Base-by-base conservation (phyloP, 1,284 basidiomycete genomes). In the Malassezia cuniculi region DNA sequence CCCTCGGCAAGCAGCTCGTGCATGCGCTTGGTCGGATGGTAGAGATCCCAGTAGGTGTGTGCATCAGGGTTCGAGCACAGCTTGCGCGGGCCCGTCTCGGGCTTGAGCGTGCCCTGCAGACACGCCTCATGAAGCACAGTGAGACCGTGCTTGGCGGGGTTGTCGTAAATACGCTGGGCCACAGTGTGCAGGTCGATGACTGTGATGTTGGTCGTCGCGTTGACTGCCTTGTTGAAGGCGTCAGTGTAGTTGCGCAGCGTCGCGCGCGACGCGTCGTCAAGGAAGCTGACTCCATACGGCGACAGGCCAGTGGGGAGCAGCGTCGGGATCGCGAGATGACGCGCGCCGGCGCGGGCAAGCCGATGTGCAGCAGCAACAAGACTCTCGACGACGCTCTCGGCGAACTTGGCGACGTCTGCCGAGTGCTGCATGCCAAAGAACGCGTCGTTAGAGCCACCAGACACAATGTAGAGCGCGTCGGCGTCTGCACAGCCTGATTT, bases 41-140 rank as follows among this genome's bases (percentile, higher is more conserved):
- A 54, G 20, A 52, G 29, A 30, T 52, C 52, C 35, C 41, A 52
- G 31, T 26, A 52, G 11, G 52, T 30, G 47, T 52, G 36, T 12
- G 17, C 5, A n/a, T 52, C 31, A 1, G 52, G 42, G 9, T 52
- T 31, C 18, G 6, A 11, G 31, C 50, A 52, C 24, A 38, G 14
- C 18, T 31, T 31, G 26, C 27, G 39, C 27, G n/a, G 17, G 17
- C n/a, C 21, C 7, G 14, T 18, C 32, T 45, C 36, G 15, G 20
- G n/a, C 34, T 45, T 39, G 20, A 47, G 36, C 10, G 36, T 36
- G 14, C 50, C 52, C 6, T 16, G 11, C 10, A 54, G 36, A 31
- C 49, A 54, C 6, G 50, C 41, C 9, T 34, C 30, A 12, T n/a
- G 9, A 1, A 24, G 16, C 22, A 47, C 36, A 9, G 17, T 17